Base-by-base conservation (phyloP, 805 yeast species). In the Zygosaccharomyces bailii region DNA sequence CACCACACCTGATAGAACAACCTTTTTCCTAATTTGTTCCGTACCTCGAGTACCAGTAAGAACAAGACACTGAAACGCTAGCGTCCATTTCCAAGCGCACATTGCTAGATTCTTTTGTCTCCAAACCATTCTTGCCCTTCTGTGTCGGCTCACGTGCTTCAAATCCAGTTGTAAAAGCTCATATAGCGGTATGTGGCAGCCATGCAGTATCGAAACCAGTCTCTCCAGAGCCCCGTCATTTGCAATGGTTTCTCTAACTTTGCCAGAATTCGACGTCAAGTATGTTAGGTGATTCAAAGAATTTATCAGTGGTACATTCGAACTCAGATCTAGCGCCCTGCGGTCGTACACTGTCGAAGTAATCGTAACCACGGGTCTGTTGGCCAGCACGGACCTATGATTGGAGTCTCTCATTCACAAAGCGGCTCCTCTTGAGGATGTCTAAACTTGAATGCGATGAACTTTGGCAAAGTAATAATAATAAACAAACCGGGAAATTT, bases 41-140 rank as follows among this genome's bases (percentile, higher is more conserved):
- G 95, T 81, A 18, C 99, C 99, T 53, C 97, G 75, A 1, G 97
- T 89, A 10, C 97, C 96, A 14, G 91, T 80, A 44, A 88, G 74
- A 1, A 91, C 95, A 44, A 91, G 69, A 61, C 97, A 90, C 69
- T 91, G 99, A 59, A 93, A 81, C 0, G 97, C 86, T 43, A 91
- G 69, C 4, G 96, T 86, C 99, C 99, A 91, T 68, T 91, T 91
- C 96, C 96, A 91, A 0, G 95, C 90, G n/a, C 84, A 72, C 51
- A 87, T 71, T 19, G 81, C 75, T 34, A 60, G 53, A 44, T 53
- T 53, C 45, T 69, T 68, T 51, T 61, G 69, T 48, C 62, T 58
- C 34, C 56, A 51, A 19, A 66, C 52, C 27, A 57, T 45, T 48
- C 60, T 61, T 3, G 53, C 50, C 9, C 52, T 44, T 8, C 46